Evolutionary conservation across 306 rosid genomes (phyloP).

Genomic region (Malus asiatica): DNA sequence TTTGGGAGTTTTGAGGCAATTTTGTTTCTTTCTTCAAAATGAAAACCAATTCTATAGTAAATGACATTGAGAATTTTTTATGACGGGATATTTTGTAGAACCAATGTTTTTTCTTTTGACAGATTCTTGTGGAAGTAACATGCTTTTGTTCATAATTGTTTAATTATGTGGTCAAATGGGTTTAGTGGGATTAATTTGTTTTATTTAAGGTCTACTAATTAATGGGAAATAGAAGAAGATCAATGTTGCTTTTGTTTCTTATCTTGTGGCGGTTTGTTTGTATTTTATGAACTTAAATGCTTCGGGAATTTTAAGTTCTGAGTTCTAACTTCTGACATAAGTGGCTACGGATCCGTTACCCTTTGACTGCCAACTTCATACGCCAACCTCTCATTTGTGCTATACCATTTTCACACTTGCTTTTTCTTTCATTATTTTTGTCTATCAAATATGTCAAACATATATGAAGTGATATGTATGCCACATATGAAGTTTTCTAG

Average conservation of each 20-base stretch:
- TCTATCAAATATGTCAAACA: too few relatives aligned
- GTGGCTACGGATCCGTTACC: neutral
- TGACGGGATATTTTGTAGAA: too few relatives aligned
- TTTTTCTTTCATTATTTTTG: too few relatives aligned
- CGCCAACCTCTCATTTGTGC: neutral
- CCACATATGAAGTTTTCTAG: too few relatives aligned
- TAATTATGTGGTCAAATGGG: neutral
- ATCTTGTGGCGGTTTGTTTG: neutral
- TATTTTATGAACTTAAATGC: neutral
- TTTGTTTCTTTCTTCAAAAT: too few relatives aligned
- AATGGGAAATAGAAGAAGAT: neutral
- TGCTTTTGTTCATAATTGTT: neutral
- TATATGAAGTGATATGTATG: too few relatives aligned
- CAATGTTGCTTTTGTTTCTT: neutral
- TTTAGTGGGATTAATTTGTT: neutral
- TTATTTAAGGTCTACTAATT: neutral
- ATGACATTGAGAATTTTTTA: too few relatives aligned
- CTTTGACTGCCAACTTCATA: neutral
- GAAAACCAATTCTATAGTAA: too few relatives aligned
- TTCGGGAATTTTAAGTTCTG: neutral
- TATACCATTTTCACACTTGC: neutral
- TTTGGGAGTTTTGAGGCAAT: too few relatives aligned
- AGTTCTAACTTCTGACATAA: neutral
- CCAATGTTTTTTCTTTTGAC: neutral
- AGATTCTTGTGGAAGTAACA: neutral